Evolutionary conservation across 495 filamentous ascomycete genomes (phyloP).

Genomic region (Xeromyces bisporus): DNA sequence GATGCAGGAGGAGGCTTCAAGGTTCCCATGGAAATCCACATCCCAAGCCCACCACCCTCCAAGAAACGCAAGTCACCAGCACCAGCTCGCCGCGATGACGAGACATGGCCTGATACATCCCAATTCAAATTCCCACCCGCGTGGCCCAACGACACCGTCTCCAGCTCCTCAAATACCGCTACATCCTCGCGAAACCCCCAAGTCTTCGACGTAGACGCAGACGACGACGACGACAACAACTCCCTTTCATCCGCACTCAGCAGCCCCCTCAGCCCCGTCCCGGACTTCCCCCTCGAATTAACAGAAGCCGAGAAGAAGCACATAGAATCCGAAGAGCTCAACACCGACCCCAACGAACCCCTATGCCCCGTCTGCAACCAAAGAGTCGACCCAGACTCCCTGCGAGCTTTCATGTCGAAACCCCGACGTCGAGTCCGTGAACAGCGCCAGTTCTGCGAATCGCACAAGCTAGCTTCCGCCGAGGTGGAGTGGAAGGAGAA

Average conservation of each 20-base stretch:
- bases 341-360: constrained; percentile 3
- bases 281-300: constrained; percentile 1
- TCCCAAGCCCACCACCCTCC: constrained; percentile 6
- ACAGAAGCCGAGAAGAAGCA: constrained; percentile 1
- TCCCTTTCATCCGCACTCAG: constrained; percentile 7
- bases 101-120: neutral
- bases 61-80: no score
- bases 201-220: constrained; percentile 8
- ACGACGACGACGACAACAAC: no score
- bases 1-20: constrained; percentile 10
- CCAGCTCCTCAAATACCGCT: constrained; percentile 10
- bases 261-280: constrained; percentile 6
- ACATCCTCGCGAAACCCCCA: constrained; percentile 5
- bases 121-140: constrained; percentile 14
- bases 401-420: constrained; percentile 28
- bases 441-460: constrained; percentile 52
- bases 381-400: constrained; percentile 34
- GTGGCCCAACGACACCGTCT: constrained; percentile 6
- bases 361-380: constrained; percentile 55
- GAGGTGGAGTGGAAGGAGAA: constrained; percentile 39
- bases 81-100: no score
- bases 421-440: constrained; percentile 40
- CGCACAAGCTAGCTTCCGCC: constrained; percentile 46
- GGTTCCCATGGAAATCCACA: constrained; percentile 12
- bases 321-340: neutral